Percentiles rank a stretch among this genome's conserved stretches.
These are phyloP conservation scores for Ananas comosus DNA, from an alignment of 176 grass and related monocot genomes.

Conservation along the genomic window DNA sequence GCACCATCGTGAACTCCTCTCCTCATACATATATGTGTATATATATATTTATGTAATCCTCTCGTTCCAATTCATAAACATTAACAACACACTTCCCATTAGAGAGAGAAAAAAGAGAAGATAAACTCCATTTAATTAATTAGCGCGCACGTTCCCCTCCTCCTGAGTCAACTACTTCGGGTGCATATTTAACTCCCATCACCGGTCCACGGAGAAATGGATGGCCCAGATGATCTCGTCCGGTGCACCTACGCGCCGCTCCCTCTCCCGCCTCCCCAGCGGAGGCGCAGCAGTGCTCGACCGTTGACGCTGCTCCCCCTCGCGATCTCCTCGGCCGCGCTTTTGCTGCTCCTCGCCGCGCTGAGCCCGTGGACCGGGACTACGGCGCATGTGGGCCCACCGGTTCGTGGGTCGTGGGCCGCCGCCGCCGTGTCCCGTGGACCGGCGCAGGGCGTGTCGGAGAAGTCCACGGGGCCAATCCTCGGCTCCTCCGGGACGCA, in stretches of 20 bases:
- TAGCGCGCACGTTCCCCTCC: background rate
- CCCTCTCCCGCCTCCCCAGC: constrained; percentile 16
- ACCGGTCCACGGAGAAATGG: constrained; percentile 11
- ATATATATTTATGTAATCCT: too few species aligned
- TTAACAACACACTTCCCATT: background rate
- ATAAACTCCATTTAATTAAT: constrained; percentile 11
- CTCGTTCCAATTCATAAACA: too few species aligned
- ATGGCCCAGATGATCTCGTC: constrained; percentile 16
- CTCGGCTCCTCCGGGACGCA: constrained; percentile 17
- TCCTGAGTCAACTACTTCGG: too few species aligned
- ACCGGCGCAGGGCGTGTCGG: constrained; percentile 48
- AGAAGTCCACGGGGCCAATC: constrained; percentile 40
- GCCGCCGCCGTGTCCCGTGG: constrained; percentile 26
- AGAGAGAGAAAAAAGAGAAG: constrained; percentile 2
- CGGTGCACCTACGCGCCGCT: constrained; percentile 15
- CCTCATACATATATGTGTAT: background rate
- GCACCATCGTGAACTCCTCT: background rate
- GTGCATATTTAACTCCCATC: background rate
- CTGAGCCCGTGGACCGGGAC: background rate
- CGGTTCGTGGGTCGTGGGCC: background rate
- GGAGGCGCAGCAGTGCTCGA: background rate
- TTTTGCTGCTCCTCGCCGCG: constrained; percentile 20
- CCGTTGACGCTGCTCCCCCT: constrained; percentile 22
- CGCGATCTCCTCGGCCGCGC: constrained; percentile 10
- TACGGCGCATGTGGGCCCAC: background rate